Conservation (phyloP, 768 basidiomycete species). For the Tricholoma sp. region DNA sequence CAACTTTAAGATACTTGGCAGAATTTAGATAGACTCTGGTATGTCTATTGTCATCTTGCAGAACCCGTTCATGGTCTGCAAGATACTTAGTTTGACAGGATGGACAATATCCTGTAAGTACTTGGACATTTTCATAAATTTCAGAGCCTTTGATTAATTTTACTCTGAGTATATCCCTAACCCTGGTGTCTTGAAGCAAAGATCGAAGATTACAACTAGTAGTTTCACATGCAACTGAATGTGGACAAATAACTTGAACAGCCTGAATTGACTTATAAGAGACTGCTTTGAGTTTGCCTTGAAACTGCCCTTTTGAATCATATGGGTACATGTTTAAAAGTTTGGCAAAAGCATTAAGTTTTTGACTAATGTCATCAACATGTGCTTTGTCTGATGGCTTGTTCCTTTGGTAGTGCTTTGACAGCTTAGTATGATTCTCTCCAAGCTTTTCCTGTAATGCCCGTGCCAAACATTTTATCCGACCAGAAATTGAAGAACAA, state of each 20-base stretch:
- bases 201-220: slow-evolving; percentile 5
- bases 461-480: slow-evolving; percentile 11
- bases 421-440: background rate
- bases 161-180: slow-evolving; percentile 13
- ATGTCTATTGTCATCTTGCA: background rate
- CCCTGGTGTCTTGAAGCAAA: background rate
- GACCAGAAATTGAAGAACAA: background rate
- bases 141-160: slow-evolving; percentile 12
- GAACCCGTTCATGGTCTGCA: slow-evolving; percentile 10
- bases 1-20: slow-evolving; percentile 10
- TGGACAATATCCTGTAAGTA: slow-evolving; percentile 13
- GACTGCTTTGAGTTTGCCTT: slow-evolving; percentile 8
- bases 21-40: slow-evolving; percentile 7
- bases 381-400: too few relatives aligned
- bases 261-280: slow-evolving; percentile 10
- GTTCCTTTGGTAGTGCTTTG: background rate
- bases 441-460: slow-evolving; percentile 1
- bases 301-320: background rate
- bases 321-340: slow-evolving; percentile 1
- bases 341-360: slow-evolving; percentile 2
- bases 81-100: slow-evolving; percentile 10
- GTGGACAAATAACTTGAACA: slow-evolving; percentile 12
- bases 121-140: slow-evolving; percentile 8
- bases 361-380: background rate
- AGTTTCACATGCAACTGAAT: slow-evolving; percentile 8